phyloP scores from a whole-genome alignment of 1,284 basidiomycete species.

The Irpex sp. region DNA sequence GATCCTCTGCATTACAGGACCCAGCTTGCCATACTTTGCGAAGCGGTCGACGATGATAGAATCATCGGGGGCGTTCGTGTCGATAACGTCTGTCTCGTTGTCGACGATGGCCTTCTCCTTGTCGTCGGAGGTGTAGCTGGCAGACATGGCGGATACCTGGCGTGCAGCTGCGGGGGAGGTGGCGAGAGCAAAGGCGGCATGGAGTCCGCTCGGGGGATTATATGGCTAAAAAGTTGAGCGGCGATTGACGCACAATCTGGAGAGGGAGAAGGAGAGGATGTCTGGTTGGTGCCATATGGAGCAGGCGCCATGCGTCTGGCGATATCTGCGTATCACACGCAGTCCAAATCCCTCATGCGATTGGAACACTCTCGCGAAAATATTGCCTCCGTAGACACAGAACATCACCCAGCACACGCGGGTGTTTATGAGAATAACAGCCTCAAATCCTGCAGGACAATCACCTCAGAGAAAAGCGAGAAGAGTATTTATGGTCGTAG shows the following conservation, averaged over 20 bases:
- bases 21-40: slow-evolving; percentile 24
- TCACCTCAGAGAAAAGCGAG: no score
- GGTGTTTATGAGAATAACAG: neutral
- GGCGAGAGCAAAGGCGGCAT: neutral
- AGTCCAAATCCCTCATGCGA: neutral
- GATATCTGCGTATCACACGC: neutral
- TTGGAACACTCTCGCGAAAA: neutral
- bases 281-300: neutral
- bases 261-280: neutral
- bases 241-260: neutral
- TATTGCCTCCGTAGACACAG: neutral
- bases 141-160: slow-evolving; percentile 4
- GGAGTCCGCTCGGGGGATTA: neutral
- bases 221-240: neutral
- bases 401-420: neutral
- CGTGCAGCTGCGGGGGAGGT: slow-evolving; percentile 8
- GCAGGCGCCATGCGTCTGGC: neutral
- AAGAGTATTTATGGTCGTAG: no score
- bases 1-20: slow-evolving; percentile 32
- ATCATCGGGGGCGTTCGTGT: slow-evolving; percentile 24
- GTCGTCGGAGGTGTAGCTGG: slow-evolving; percentile 15
- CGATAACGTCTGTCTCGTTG: slow-evolving; percentile 20
- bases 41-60: slow-evolving; percentile 30
- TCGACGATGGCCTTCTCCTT: slow-evolving; percentile 21
- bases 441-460: no score